A percentile compares a stretch with the other conserved stretches of the same genome.
Conservation (phyloP, 164 flowering plant genomes). For the Umbellularia californica region DNA sequence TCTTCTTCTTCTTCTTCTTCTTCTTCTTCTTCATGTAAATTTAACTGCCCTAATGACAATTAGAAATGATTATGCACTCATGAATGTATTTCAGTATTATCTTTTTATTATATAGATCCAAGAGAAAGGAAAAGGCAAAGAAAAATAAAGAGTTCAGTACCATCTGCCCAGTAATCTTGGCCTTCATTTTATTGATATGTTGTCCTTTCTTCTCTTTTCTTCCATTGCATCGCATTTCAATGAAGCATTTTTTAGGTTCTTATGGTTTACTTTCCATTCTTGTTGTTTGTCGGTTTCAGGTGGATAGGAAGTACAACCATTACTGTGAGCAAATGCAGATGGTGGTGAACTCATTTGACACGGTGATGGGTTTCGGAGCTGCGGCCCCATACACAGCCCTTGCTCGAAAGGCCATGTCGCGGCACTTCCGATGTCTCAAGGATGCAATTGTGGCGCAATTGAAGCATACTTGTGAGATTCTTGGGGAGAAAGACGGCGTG, state of each 20-base stretch:
- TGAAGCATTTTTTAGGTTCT: not conserved
- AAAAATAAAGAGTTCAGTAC: not conserved
- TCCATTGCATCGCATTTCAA: not conserved
- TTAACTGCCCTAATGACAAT: not conserved
- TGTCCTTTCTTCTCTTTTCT: not conserved
- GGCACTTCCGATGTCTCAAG: constrained; percentile 89
- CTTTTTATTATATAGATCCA: not conserved
- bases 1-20: not conserved
- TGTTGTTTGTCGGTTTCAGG: constrained; percentile 36
- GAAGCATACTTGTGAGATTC: constrained; percentile 71
- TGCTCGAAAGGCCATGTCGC: constrained; percentile 96
- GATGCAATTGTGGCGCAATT: constrained; percentile 76
- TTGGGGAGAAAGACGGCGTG: constrained; percentile 76
- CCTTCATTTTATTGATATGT: not conserved
- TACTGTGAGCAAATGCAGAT: constrained; percentile 96
- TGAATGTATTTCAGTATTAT: not conserved
- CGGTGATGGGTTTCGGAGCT: constrained; percentile 90
- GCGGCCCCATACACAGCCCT: constrained; percentile 84
- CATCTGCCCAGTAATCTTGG: not conserved
- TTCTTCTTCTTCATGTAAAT: not conserved
- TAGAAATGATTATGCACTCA: not conserved
- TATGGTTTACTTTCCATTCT: not conserved
- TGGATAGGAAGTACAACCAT: constrained; percentile 84
- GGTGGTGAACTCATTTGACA: constrained; percentile 92
- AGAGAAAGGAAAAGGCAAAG: not conserved